These are phyloP conservation scores for Lipomyces yamanashiensis DNA, from an alignment of 805 yeast genomes.

Conservation along the genomic window DNA sequence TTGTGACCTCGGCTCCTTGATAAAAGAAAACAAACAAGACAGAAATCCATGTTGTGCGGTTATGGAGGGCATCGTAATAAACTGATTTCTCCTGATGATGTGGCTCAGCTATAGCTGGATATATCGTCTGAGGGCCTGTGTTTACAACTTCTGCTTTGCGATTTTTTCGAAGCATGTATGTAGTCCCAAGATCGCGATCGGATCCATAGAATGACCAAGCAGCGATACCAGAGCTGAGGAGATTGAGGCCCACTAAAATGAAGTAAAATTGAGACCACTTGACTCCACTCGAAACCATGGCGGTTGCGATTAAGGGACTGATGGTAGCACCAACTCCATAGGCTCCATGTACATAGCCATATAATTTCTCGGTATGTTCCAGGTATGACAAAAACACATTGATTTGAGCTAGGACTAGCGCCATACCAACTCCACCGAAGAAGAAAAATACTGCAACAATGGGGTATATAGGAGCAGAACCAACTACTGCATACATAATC, in stretches of 20 bases:
- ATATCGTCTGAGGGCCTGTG: background rate
- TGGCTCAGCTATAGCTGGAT: background rate
- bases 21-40: conserved; percentile 63
- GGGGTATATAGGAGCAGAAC: conserved; percentile 56
- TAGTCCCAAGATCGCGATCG: conserved; percentile 31
- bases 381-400: conserved; percentile 57
- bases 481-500: conserved; percentile 53
- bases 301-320: conserved; percentile 67
- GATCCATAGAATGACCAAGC: conserved; percentile 51
- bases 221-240: conserved; percentile 45
- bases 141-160: background rate
- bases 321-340: conserved; percentile 77
- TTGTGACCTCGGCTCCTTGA: conserved; percentile 70
- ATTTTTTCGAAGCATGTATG: conserved; percentile 21
- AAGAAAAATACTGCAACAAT: conserved; percentile 56
- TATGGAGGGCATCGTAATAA: conserved; percentile 14
- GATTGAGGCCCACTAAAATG: conserved; percentile 52
- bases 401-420: conserved; percentile 54
- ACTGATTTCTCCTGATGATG: conserved; percentile 1
- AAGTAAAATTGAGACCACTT: conserved; percentile 60
- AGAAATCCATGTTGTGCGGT: conserved; percentile 48
- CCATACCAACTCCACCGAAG: conserved; percentile 64
- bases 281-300: conserved; percentile 55
- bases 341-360: conserved; percentile 68
- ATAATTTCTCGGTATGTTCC: conserved; percentile 58